Evolutionary conservation across 2,329 filamentous ascomycete genomes (phyloP).

Genomic region (Talaromyces marneffei): DNA sequence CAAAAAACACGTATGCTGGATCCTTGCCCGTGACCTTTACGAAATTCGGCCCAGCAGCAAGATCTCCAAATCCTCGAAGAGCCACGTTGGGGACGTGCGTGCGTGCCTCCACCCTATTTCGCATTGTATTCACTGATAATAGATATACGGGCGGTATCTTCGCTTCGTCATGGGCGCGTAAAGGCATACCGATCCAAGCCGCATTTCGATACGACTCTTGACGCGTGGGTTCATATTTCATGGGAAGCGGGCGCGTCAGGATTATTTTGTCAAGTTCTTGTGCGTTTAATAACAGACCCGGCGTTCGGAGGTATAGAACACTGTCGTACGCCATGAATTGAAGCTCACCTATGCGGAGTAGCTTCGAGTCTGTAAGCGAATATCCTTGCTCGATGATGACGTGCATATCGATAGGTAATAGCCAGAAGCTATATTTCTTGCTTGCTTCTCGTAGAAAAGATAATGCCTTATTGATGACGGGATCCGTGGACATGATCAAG

Average conservation of each 20-base stretch:
- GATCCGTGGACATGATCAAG: conserved; percentile 22
- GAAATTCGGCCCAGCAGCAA: conserved; percentile 25
- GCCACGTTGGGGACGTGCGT: conserved; percentile 33
- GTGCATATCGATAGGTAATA: conserved; percentile 38
- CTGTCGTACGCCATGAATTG: conserved; percentile 41
- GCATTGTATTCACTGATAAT: conserved; percentile 34
- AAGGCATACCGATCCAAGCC: conserved; percentile 34
- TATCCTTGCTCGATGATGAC: conserved; percentile 29
- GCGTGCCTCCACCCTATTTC: conserved; percentile 30
- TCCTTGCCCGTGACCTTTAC: conserved; percentile 16
- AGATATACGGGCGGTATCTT: conserved; percentile 32
- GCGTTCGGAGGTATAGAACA: conserved; percentile 39
- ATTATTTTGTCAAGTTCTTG: conserved; percentile 35
- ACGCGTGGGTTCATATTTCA: conserved; percentile 28
- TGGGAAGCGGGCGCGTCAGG: conserved; percentile 29
- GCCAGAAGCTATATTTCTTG: conserved; percentile 36
- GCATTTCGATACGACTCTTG: conserved; percentile 34
- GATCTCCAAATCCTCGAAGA: conserved; percentile 28
- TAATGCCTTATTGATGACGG: conserved; percentile 29
- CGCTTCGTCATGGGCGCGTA: conserved; percentile 28
- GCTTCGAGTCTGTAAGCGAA: conserved; percentile 29
- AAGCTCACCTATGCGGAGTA: conserved; percentile 33
- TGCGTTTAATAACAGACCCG: conserved; percentile 36
- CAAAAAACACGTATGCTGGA: conserved; percentile 38
- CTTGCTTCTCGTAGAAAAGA: conserved; percentile 35